phyloP scores from a whole-genome alignment of 495 filamentous ascomycete genomes.

The Penicillium waksmanii region DNA sequence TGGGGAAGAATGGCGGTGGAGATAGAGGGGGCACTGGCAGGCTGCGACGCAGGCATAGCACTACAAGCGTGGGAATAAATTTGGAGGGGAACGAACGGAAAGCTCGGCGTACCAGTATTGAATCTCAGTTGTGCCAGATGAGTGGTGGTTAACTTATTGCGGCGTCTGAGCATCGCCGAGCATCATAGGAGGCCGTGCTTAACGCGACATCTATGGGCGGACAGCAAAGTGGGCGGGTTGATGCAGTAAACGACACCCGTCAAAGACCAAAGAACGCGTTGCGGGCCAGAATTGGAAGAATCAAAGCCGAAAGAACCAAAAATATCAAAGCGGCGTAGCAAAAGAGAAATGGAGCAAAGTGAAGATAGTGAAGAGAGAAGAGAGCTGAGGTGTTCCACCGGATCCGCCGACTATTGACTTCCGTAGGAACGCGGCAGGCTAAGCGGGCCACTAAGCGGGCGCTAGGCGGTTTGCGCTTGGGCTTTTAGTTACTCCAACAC shows the following conservation, averaged over 20 bases:
- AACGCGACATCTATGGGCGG: slow-evolving; percentile 16
- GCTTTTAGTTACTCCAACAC: background rate
- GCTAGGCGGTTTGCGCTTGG: background rate
- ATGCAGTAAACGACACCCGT: background rate
- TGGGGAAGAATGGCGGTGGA: background rate
- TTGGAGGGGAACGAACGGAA: background rate
- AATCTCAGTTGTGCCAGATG: slow-evolving; percentile 36
- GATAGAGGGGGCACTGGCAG: background rate
- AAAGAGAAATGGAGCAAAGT: background rate
- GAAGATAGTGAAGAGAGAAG: background rate
- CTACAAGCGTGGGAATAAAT: background rate
- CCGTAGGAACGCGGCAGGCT: slow-evolving; percentile 13
- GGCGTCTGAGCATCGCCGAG: slow-evolving; percentile 40
- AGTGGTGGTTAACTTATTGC: slow-evolving; percentile 27
- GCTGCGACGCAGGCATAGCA: background rate
- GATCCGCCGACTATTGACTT: slow-evolving; percentile 17
- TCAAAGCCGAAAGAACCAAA: background rate
- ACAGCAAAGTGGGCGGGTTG: background rate
- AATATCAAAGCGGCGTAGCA: background rate
- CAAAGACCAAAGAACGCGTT: background rate
- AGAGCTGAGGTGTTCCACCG: slow-evolving; percentile 6
- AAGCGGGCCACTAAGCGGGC: slow-evolving; percentile 2
- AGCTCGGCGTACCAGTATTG: slow-evolving; percentile 19
- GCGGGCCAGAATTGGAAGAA: background rate
- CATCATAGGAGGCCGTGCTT: slow-evolving; percentile 15